Evolutionary conservation across 139 green algal genomes (phyloP).

Genomic region (Edaphochlamys debaryana): DNA sequence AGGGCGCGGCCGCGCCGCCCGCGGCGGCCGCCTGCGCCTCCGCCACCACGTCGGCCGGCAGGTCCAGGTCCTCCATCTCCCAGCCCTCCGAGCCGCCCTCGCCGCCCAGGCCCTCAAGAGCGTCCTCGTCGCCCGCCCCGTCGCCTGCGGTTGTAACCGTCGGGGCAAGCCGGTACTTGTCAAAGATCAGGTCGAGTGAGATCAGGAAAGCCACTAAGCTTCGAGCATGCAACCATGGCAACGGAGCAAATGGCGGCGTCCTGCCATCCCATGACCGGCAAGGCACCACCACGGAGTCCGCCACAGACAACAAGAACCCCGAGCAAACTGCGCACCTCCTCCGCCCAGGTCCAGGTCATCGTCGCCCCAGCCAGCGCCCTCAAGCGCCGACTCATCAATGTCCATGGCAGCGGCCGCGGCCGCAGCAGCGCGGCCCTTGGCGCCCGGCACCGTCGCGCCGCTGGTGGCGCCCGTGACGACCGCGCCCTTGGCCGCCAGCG

Average conservation of each 20-base stretch:
- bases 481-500: conserved; percentile 76
- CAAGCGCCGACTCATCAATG: conserved; percentile 73
- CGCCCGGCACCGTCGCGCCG: conserved; percentile 22
- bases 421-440: conserved; percentile 29
- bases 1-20: conserved; percentile 57
- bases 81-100: conserved; percentile 85
- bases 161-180: too few relatives aligned
- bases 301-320: too few relatives aligned
- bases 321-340: too few relatives aligned
- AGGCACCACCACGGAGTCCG: too few relatives aligned
- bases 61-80: conserved; percentile 97
- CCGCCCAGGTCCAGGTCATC: conserved; percentile 78
- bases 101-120: conserved; percentile 57
- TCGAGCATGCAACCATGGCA: too few relatives aligned
- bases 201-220: too few relatives aligned
- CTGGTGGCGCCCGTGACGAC: not conserved
- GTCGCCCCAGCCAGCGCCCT: conserved; percentile 84
- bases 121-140: conserved; percentile 53
- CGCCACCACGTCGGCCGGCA: conserved; percentile 72
- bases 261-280: too few relatives aligned
- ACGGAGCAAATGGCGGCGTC: too few relatives aligned
- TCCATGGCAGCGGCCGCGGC: conserved; percentile 58
- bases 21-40: conserved; percentile 43
- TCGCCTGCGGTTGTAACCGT: conserved; percentile 48
- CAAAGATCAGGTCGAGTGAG: too few relatives aligned